Evolutionary conservation across 2,329 filamentous ascomycete species (phyloP).

Genomic region (Penicillium italicum): DNA sequence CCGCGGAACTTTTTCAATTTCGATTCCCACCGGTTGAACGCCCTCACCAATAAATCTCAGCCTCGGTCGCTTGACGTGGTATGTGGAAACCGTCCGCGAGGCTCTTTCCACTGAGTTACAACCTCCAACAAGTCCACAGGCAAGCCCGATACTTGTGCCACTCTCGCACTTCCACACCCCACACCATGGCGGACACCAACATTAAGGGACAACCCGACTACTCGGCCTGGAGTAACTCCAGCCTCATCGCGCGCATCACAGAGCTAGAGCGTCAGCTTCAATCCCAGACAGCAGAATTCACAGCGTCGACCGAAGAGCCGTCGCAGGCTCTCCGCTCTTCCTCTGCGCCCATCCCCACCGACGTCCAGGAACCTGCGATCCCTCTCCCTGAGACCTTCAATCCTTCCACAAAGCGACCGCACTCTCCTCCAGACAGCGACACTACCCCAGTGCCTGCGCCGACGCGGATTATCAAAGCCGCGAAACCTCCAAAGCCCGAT

Average conservation of each 20-base stretch:
- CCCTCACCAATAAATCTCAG: constrained; percentile 1
- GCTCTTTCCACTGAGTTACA: constrained; percentile 13
- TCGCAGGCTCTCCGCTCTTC: background rate
- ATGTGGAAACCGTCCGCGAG: constrained; percentile 32
- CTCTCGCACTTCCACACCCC: constrained; percentile 12
- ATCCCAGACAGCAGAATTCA: constrained; percentile 43
- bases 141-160: constrained; percentile 14
- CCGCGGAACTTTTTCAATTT: constrained; percentile 11
- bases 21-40: constrained; percentile 8
- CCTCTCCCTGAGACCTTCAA: constrained; percentile 8
- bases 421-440: constrained; percentile 21
- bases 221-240: constrained; percentile 63
- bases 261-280: constrained; percentile 65
- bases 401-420: constrained; percentile 15
- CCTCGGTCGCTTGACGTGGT: constrained; percentile 17
- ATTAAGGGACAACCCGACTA: constrained; percentile 47
- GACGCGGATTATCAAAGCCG: constrained; percentile 40
- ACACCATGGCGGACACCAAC: constrained; percentile 24
- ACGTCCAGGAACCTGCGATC: constrained; percentile 22
- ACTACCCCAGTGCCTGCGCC: constrained; percentile 23
- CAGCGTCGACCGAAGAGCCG: constrained; percentile 8
- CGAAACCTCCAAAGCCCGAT: constrained; percentile 7
- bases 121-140: constrained; percentile 7
- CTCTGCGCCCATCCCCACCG: constrained; percentile 13
- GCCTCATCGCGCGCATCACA: constrained; percentile 65